Evolutionary conservation across 805 yeast genomes (phyloP).

Genomic region (Yamadazyma tumulicola): DNA sequence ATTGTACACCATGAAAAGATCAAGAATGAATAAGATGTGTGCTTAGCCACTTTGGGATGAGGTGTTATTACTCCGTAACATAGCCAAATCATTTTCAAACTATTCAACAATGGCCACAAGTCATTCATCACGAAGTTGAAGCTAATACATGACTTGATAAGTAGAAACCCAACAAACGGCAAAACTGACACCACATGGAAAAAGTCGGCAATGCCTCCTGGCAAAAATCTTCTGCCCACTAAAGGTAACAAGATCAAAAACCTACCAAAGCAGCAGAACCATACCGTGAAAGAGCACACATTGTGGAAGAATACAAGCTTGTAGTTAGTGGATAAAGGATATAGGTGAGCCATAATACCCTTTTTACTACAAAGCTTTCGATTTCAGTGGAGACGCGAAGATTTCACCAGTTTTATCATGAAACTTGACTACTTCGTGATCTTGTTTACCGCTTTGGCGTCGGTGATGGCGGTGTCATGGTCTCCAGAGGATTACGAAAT

Average conservation of each 20-base stretch:
- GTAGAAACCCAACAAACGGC: conserved; percentile 26
- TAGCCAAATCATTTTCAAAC: conserved; percentile 32
- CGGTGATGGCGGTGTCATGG: conserved; percentile 42
- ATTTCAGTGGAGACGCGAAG: conserved; percentile 3
- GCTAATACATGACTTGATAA: conserved; percentile 15
- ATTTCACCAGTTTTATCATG: conserved; percentile 2
- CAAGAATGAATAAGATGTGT: conserved; percentile 37
- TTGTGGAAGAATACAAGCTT: conserved; percentile 33
- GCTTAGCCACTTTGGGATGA: conserved; percentile 40
- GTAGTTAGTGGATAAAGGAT: conserved; percentile 32
- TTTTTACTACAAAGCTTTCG: too few relatives aligned
- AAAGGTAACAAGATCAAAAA: conserved; percentile 54
- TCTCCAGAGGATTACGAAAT: conserved; percentile 74
- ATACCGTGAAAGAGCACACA: conserved; percentile 36
- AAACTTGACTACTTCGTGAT: conserved; percentile 1
- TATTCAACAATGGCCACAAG: conserved; percentile 28
- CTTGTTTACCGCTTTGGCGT: conserved; percentile 4
- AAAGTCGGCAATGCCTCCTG: conserved; percentile 72
- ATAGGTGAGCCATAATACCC: conserved; percentile 26
- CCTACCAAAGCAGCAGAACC: conserved; percentile 49
- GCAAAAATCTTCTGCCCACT: conserved; percentile 61
- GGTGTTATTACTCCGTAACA: conserved; percentile 41
- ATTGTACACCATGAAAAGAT: conserved; percentile 35
- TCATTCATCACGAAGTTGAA: conserved; percentile 12
- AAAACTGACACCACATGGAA: conserved; percentile 40